phyloP scores from a whole-genome alignment of 768 basidiomycete genomes.

The Polyporus arcularius region DNA sequence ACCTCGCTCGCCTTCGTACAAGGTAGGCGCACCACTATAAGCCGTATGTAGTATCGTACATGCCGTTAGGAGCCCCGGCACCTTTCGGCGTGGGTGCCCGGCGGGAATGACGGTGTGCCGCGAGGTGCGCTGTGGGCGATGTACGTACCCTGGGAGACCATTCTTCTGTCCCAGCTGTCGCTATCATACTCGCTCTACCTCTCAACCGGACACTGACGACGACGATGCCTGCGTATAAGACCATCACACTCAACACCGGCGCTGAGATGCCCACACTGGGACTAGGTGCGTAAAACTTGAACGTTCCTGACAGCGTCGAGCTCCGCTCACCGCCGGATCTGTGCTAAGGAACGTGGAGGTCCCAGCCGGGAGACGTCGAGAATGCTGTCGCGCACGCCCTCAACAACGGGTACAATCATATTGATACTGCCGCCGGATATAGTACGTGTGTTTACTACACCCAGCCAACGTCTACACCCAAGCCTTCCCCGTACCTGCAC shows the following conservation, averaged over 20 bases:
- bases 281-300: constrained; percentile 44
- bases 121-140: no score
- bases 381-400: constrained; percentile 76
- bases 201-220: no score
- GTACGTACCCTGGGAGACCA: no score
- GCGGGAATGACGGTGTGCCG: no score
- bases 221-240: constrained; percentile 49
- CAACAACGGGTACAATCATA: constrained; percentile 70
- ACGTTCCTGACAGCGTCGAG: not conserved
- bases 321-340: not conserved
- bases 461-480: no score
- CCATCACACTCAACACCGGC: constrained; percentile 69
- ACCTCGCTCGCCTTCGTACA: no score
- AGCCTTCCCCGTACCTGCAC: not conserved
- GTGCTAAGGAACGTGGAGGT: constrained; percentile 71
- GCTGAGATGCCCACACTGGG: constrained; percentile 75
- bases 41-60: no score
- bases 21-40: no score
- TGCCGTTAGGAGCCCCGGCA: no score
- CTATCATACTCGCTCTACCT: no score
- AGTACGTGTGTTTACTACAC: constrained; percentile 21
- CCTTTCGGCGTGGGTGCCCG: no score
- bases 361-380: constrained; percentile 66
- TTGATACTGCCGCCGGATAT: constrained; percentile 72
- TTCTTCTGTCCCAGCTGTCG: no score